These are phyloP conservation scores for Acanthamoeba rhysodes DNA, from an alignment of 208 protist species.

Conservation along the genomic window DNA sequence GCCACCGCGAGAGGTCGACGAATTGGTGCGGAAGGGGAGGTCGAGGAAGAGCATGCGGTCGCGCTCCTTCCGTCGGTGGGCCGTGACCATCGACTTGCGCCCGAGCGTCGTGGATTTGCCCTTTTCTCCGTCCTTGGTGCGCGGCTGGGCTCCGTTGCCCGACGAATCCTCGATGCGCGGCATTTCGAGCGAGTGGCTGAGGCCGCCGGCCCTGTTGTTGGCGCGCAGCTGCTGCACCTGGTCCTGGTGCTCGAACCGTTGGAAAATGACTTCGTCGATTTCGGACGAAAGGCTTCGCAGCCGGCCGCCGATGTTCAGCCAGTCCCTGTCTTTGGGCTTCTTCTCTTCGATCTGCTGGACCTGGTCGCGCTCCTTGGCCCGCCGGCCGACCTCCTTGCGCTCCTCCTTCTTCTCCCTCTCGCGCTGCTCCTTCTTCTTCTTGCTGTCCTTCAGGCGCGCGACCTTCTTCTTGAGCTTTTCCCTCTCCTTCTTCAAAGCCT, in stretches of 20 bases:
- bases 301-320: background rate
- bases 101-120: conserved; percentile 4
- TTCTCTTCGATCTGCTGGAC: background rate
- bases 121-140: background rate
- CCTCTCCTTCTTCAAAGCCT: conserved; percentile 4
- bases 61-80: background rate
- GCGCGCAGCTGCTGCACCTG: background rate
- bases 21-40: background rate
- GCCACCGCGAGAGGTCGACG: background rate
- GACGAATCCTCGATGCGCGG: background rate
- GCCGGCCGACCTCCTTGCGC: background rate
- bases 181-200: background rate
- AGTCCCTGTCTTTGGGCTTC: background rate
- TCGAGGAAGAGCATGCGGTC: conserved; percentile 47
- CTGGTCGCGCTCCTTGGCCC: background rate
- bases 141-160: background rate
- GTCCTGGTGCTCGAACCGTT: background rate
- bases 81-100: background rate
- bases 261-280: background rate
- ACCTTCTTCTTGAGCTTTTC: background rate
- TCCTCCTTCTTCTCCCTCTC: background rate
- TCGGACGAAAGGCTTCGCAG: background rate
- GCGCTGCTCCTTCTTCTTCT: conserved; percentile 22
- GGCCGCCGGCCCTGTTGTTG: too few species aligned
- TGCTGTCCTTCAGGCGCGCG: background rate